Conservation (phyloP, 306 rosid genomes). For the Medicago truncatula region DNA sequence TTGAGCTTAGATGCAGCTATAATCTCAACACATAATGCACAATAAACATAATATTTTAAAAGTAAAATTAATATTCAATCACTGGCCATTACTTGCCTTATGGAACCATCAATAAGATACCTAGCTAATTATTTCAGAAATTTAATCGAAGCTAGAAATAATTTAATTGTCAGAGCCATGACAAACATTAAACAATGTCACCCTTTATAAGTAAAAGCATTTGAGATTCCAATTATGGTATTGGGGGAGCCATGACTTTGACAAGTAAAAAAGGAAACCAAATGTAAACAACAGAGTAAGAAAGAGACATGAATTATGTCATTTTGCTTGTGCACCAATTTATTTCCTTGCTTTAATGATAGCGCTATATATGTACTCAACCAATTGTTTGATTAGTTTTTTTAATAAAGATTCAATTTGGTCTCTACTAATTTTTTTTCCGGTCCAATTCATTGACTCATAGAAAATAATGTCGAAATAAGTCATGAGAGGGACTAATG, state of each 20-base stretch:
- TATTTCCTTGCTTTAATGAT: conserved; percentile 48
- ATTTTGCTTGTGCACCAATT: conserved; percentile 56
- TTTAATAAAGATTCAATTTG: too few species aligned
- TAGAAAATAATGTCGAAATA: too few species aligned
- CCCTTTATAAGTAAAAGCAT: conserved; percentile 30
- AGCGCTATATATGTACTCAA: conserved; percentile 38
- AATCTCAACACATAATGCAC: not conserved
- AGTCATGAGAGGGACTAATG: too few species aligned
- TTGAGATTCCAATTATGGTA: conserved; percentile 48
- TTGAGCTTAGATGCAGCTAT: conserved; percentile 9
- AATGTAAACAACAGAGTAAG: conserved; percentile 39
- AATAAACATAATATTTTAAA: too few species aligned
- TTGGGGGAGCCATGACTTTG: conserved; percentile 47
- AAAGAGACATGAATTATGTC: conserved; percentile 38
- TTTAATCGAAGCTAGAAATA: not conserved
- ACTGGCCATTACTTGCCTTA: not conserved
- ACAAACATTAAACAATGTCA: conserved; percentile 30
- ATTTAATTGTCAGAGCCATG: conserved; percentile 11
- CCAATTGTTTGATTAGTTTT: conserved; percentile 16
- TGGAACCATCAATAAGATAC: not conserved
- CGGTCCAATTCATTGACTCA: too few species aligned
- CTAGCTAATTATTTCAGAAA: conserved; percentile 18
- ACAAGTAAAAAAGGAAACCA: conserved; percentile 42
- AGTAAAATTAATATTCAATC: conserved; percentile 6
- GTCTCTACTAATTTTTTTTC: too few species aligned